Evolutionary conservation across 2,329 filamentous ascomycete species (phyloP).

Genomic region (Talaromyces islandicus): DNA sequence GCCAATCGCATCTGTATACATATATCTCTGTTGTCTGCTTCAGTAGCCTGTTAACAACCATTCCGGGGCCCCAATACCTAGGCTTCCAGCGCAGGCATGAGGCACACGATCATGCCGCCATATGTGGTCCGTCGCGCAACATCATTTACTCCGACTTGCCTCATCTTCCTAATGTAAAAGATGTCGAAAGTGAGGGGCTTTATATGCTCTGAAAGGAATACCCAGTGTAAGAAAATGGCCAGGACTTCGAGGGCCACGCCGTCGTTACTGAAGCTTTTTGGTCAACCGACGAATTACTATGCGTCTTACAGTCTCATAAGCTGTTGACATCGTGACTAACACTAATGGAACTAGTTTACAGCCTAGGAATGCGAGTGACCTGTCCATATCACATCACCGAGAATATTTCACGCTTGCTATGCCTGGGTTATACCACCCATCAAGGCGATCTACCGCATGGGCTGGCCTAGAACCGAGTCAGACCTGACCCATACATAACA

Average conservation of each 20-base stretch:
- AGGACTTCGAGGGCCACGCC: not conserved
- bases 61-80: not conserved
- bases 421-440: not conserved
- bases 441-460: not conserved
- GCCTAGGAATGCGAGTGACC: not conserved
- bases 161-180: not conserved
- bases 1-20: not conserved
- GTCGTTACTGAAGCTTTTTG: not conserved
- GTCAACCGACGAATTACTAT: not conserved
- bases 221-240: not conserved
- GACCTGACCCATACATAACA: not conserved
- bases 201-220: not conserved
- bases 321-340: not conserved
- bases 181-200: not conserved
- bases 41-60: not conserved
- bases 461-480: not conserved
- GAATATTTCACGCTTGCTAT: not conserved
- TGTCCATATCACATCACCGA: not conserved
- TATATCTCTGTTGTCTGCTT: not conserved
- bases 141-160: not conserved
- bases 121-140: not conserved
- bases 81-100: too few relatives aligned
- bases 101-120: not conserved
- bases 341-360: not conserved
- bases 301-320: not conserved